Evolutionary conservation across 1,284 basidiomycete genomes (phyloP), one percentile per base, ranked within the genome.

Genomic region (Ceratobasidium sp.): DNA sequence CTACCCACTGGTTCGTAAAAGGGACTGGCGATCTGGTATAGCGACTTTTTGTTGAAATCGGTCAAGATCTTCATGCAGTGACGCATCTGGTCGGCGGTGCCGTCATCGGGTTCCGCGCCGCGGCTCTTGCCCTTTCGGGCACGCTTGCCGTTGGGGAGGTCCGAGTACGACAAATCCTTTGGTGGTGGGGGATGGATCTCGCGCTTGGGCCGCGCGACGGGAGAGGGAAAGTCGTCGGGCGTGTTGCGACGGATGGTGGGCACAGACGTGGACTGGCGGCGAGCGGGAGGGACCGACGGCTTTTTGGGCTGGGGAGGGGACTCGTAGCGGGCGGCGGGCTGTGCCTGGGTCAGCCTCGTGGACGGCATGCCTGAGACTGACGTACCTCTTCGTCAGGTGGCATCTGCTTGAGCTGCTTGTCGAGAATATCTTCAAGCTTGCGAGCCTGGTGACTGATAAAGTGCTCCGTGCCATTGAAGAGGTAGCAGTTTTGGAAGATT

Each of bases 141-240:
- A 22, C 75, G 66, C 64, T 76, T 69, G 51, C 37, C 61, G 15
- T 91, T 93, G 25, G 89, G 80, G 57, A 84, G 88, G 81, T 96
- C 94, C 40, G 89, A 88, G 82, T 96, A 98, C 0, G 93, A 90
- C 25, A 98, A 85, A 81, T 99, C 97, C 84, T 96, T 96, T 0
- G 96, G 92, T 17, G 96, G 92, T 22, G 97, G 97, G 13, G 97
- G 95, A 81, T 98, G 96, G 52, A 98, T 97, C 84, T 99, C 97
- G 71, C 97, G 94, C 86, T 98, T 98, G 0, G 97, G 97, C 25
- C 97, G 90, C n/a, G 90, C 84, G 37, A 85, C 85, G 78, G 89
- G 85, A 59, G 86, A 87, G 11, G 66, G 59, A 62, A 57, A 67
- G 6, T 70, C 77, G 64, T 76, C 79, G 37, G 78, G 66, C 62